Evolutionary conservation across 1,139 yeast species (phyloP), one percentile per base, ranked within the genome.

Genomic region (Candida mesenterica): DNA sequence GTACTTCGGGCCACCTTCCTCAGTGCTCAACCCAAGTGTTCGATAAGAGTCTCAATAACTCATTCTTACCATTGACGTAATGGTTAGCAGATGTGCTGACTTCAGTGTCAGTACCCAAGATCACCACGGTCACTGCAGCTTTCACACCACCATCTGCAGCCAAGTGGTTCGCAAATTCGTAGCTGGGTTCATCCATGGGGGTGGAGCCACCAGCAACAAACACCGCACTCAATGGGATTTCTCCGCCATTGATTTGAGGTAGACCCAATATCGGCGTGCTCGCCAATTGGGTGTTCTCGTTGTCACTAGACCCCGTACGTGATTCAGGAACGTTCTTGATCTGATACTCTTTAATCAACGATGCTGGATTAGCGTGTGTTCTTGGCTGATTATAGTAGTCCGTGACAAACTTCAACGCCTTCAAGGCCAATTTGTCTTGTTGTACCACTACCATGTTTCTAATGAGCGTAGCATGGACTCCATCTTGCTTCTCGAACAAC

Each of bases 381-480:
- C 44, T 34, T 38, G 38, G 42, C 30, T 52, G 46, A 41, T 55
- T 60, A 39, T 67, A 65, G 40, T 57, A 62, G 1, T 62, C 50
- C 26, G 64, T 48, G 26, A 76, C 55, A 41, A 75, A 79, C 18
- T 72, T 65, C 33, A 82, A 55, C 0, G 88, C 80, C 42, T 72
- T 66, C 34, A 71, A 48, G 2, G 80, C 64, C 40, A 80, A 57
- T 43, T 77, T 75, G 36, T 68, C 63, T 41, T 71, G 72, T 48
- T 85, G 88, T 4, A 83, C 79, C 35, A 82, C 77, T n/a, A 87
- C 79, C 31, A 78, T 77, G 45, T 78, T 76, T 42, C 82, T 77
- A 37, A 82, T 75, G 34, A 86, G 69, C 17, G 85, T 77, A 2
- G 97, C 96, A 57, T 88, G 96, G 6, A 89, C 71, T 20, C 82